phyloP scores from a whole-genome alignment of 495 filamentous ascomycete species.

The Hamigera avellanea region DNA sequence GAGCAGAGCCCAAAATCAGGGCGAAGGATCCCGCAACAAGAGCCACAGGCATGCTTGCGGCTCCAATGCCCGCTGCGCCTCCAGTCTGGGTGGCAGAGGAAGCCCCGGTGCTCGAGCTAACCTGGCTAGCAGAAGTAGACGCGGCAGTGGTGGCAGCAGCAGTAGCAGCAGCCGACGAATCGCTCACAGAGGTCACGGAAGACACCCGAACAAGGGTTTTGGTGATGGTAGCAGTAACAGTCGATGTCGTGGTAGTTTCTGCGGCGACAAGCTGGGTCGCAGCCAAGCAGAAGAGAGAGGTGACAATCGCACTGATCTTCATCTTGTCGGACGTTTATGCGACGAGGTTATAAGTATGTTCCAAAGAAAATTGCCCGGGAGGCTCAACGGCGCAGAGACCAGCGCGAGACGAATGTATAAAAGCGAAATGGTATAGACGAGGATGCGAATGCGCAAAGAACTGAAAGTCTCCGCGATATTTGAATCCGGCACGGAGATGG shows the following conservation, averaged over 20 bases:
- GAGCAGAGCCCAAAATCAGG: constrained; percentile 22
- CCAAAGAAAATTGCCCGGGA: too few relatives aligned
- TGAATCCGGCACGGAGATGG: too few relatives aligned
- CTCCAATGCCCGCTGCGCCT: constrained; percentile 12
- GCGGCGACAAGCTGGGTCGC: constrained; percentile 18
- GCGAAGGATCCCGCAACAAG: constrained; percentile 28
- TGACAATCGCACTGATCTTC: constrained; percentile 23
- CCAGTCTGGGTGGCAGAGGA: constrained; percentile 12
- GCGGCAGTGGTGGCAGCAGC: constrained; percentile 4
- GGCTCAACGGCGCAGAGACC: too few relatives aligned
- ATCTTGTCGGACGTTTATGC: constrained; percentile 13
- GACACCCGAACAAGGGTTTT: constrained; percentile 22
- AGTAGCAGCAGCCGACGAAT: constrained; percentile 8
- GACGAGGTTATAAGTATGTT: too few relatives aligned
- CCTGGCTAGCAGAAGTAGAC: neutral
- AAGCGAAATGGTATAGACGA: too few relatives aligned
- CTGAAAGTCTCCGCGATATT: too few relatives aligned
- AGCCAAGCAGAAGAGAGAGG: constrained; percentile 25
- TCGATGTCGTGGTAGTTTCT: constrained; percentile 16
- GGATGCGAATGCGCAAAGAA: too few relatives aligned
- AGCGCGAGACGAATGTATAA: too few relatives aligned
- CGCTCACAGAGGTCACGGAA: constrained; percentile 16
- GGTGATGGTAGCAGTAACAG: constrained; percentile 21
- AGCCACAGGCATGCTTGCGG: constrained; percentile 21
- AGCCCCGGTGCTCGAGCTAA: neutral